Percentiles rank a stretch among this genome's conserved stretches.
Conservation (phyloP, 129 eudicot genomes). For the Gnaphalium uliginosum region DNA sequence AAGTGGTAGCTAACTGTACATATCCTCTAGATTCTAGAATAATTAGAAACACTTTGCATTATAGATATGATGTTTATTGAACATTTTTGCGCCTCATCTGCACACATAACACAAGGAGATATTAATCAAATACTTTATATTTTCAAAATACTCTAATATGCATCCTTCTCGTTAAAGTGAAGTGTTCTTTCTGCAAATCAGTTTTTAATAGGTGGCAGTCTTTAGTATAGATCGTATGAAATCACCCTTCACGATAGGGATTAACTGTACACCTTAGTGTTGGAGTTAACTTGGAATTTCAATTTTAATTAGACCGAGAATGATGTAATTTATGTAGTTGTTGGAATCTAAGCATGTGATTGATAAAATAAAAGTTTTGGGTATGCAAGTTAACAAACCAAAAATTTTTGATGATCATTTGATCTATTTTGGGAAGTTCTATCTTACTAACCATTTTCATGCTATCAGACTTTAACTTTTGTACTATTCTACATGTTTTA, state of each 20-base stretch:
- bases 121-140: neutral
- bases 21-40: neutral
- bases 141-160: neutral
- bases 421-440: neutral
- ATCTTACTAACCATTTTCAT: neutral
- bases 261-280: neutral
- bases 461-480: neutral
- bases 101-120: neutral
- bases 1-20: conserved; percentile 28
- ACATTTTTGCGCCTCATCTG: neutral
- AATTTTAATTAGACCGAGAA: neutral
- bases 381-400: neutral
- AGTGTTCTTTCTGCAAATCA: neutral
- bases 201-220: neutral
- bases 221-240: neutral
- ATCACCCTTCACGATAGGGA: neutral
- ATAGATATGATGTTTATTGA: neutral
- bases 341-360: neutral
- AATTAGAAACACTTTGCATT: neutral
- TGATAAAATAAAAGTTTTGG: neutral
- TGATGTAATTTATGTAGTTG: neutral
- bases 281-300: neutral
- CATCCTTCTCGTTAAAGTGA: conserved; percentile 7
- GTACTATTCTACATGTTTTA: neutral
- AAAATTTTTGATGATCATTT: neutral